Percentiles rank a stretch among this genome's conserved stretches.
These are phyloP conservation scores for Inga oerstediana DNA, from an alignment of 306 rosid species.

Conservation along the genomic window DNA sequence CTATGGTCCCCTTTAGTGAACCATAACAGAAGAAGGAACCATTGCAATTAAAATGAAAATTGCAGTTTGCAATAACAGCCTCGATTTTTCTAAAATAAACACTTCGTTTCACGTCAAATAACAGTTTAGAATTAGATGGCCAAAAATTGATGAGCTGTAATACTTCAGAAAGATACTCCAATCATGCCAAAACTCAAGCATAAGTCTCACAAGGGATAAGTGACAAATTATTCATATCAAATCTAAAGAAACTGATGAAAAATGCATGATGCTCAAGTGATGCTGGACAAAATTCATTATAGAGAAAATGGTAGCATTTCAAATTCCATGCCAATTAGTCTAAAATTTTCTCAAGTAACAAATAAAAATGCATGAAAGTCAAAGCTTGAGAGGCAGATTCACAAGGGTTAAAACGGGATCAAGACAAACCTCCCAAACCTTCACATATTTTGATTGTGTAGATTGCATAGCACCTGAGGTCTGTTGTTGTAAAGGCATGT, in stretches of 20 bases:
- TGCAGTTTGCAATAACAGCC: conserved; percentile 16
- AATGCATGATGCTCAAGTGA: background rate
- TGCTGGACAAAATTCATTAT: background rate
- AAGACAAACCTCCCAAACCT: conserved; percentile 92
- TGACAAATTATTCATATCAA: background rate
- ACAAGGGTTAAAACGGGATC: conserved; percentile 8
- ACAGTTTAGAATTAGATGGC: background rate
- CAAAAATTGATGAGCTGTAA: background rate
- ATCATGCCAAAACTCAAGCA: background rate
- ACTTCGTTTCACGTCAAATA: background rate
- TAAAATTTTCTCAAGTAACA: conserved; percentile 5
- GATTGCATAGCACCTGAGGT: conserved; percentile 68
- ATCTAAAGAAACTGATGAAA: background rate
- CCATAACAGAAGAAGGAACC: conserved; percentile 19
- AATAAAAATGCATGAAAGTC: conserved; percentile 11
- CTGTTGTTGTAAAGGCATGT: conserved; percentile 73
- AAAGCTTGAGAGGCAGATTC: conserved; percentile 3
- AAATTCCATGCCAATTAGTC: conserved; percentile 8
- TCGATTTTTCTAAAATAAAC: conserved; percentile 15
- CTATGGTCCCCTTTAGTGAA: background rate
- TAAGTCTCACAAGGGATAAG: background rate
- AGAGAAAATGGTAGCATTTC: background rate
- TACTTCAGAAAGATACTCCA: background rate
- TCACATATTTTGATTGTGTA: conserved; percentile 86
- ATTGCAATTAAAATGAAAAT: background rate